A percentile compares a stretch with the other conserved stretches of the same genome.
These are phyloP conservation scores for Fusarium haematococcum DNA, from an alignment of 2,329 filamentous ascomycete genomes.

Conservation along the genomic window DNA sequence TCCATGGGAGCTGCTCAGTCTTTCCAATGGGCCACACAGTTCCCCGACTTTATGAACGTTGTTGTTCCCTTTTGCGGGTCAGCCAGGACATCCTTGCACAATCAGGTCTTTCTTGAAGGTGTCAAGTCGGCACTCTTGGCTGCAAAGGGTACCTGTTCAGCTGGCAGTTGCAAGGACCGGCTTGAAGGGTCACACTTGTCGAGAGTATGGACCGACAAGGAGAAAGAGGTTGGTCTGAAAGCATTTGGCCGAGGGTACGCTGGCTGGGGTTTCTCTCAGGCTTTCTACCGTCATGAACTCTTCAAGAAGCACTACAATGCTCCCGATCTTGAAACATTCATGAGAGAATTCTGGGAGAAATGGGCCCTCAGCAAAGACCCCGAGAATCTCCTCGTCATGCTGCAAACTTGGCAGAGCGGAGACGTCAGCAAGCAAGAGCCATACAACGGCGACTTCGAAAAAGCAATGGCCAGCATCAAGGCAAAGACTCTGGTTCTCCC, in stretches of 20 bases:
- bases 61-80: slow-evolving; percentile 63
- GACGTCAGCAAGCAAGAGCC: slow-evolving; percentile 77
- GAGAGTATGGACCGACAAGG: slow-evolving; percentile 55
- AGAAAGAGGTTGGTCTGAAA: slow-evolving; percentile 63
- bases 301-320: slow-evolving; percentile 74
- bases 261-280: slow-evolving; percentile 84
- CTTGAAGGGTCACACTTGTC: slow-evolving; percentile 33
- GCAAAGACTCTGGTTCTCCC: slow-evolving; percentile 79
- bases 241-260: slow-evolving; percentile 82
- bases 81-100: slow-evolving; percentile 63
- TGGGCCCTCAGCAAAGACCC: slow-evolving; percentile 82
- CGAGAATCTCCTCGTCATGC: slow-evolving; percentile 80
- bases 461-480: slow-evolving; percentile 76
- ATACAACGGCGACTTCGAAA: slow-evolving; percentile 74
- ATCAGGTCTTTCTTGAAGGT: slow-evolving; percentile 67
- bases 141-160: slow-evolving; percentile 60
- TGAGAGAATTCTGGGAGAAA: slow-evolving; percentile 80
- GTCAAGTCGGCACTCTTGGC: slow-evolving; percentile 60
- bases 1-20: slow-evolving; percentile 68
- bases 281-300: slow-evolving; percentile 80
- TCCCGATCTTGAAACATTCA: slow-evolving; percentile 77
- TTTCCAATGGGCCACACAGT: slow-evolving; percentile 64
- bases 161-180: slow-evolving; percentile 54
- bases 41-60: slow-evolving; percentile 59
- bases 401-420: slow-evolving; percentile 82